A percentile compares a stretch with the other conserved stretches of the same genome.
phyloP scores from a whole-genome alignment of 805 yeast genomes.

The Candida loeiensis region DNA sequence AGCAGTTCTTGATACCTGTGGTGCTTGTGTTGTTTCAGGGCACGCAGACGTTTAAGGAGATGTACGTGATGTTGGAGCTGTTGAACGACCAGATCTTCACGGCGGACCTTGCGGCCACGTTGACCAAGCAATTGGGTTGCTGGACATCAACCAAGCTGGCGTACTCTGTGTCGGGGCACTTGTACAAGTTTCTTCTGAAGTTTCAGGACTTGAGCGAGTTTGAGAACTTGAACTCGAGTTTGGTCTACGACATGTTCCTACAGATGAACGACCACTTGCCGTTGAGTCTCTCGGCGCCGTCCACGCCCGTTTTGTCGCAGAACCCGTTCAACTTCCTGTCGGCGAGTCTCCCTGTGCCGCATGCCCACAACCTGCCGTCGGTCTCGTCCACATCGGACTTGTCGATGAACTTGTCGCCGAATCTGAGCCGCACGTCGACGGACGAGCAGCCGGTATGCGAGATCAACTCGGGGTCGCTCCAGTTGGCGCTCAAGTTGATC shows the following conservation, averaged over 20 bases:
- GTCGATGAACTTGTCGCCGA: neutral
- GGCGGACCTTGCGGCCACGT: constrained; percentile 21
- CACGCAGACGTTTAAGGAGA: constrained; percentile 20
- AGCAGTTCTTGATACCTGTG: constrained; percentile 36
- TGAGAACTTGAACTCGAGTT: constrained; percentile 26
- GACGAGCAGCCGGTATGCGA: constrained; percentile 6
- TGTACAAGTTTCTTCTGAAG: constrained; percentile 22
- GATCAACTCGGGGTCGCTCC: constrained; percentile 27
- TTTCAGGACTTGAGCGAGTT: constrained; percentile 27
- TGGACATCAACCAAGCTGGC: constrained; percentile 25
- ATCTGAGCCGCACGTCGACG: neutral
- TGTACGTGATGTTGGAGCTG: constrained; percentile 31
- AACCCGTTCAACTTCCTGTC: constrained; percentile 7
- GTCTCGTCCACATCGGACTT: constrained; percentile 6
- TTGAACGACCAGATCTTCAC: constrained; percentile 31
- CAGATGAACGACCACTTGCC: constrained; percentile 43
- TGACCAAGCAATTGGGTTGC: constrained; percentile 24
- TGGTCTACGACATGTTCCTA: constrained; percentile 31
- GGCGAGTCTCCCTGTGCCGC: constrained; percentile 1
- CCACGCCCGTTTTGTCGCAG: constrained; percentile 32
- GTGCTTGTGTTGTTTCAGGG: constrained; percentile 29
- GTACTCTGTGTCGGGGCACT: constrained; percentile 16
- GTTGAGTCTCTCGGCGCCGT: constrained; percentile 42
- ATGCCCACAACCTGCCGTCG: neutral
- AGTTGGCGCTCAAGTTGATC: constrained; percentile 29